A percentile compares a stretch with the other conserved stretches of the same genome.
Conservation (phyloP, 1,139 yeast species). For the Suhomyces panamericanus region DNA sequence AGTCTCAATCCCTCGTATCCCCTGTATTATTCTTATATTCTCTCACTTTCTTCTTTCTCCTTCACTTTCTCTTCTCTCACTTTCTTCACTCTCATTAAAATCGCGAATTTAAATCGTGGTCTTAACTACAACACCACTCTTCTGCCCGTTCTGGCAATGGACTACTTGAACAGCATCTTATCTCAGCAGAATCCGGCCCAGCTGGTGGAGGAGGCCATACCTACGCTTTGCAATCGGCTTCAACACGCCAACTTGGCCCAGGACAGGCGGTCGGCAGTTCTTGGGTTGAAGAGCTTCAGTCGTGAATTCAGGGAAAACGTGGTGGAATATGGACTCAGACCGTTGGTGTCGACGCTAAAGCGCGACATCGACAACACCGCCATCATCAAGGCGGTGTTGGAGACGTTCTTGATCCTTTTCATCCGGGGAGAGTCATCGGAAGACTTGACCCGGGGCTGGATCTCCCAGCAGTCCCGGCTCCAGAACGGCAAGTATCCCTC, state of each 20-base stretch:
- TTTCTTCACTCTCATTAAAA: background rate
- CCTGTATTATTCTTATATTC: too few species aligned
- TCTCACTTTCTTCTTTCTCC: background rate
- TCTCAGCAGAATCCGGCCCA: slow-evolving; percentile 38
- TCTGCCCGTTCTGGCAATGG: slow-evolving; percentile 27
- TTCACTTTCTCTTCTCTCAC: background rate
- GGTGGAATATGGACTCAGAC: slow-evolving; percentile 83
- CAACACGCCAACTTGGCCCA: slow-evolving; percentile 79
- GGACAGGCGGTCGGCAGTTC: slow-evolving; percentile 88
- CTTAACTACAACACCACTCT: background rate
- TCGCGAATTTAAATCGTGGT: slow-evolving; percentile 3
- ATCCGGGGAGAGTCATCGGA: slow-evolving; percentile 55
- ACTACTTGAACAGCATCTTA: slow-evolving; percentile 42
- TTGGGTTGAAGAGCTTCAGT: slow-evolving; percentile 86
- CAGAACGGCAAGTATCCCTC: slow-evolving; percentile 83
- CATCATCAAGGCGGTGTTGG: slow-evolving; percentile 79
- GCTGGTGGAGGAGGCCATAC: slow-evolving; percentile 82
- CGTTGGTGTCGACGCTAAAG: slow-evolving; percentile 65
- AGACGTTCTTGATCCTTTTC: slow-evolving; percentile 79
- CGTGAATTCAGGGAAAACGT: slow-evolving; percentile 89
- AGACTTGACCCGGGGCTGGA: slow-evolving; percentile 66
- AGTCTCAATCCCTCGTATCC: too few species aligned
- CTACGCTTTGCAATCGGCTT: slow-evolving; percentile 84
- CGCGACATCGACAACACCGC: slow-evolving; percentile 69
- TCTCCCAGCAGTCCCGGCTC: slow-evolving; percentile 72